Evolutionary conservation across 208 protist species (phyloP).

Genomic region (Trypanosomatidae sp.): DNA sequence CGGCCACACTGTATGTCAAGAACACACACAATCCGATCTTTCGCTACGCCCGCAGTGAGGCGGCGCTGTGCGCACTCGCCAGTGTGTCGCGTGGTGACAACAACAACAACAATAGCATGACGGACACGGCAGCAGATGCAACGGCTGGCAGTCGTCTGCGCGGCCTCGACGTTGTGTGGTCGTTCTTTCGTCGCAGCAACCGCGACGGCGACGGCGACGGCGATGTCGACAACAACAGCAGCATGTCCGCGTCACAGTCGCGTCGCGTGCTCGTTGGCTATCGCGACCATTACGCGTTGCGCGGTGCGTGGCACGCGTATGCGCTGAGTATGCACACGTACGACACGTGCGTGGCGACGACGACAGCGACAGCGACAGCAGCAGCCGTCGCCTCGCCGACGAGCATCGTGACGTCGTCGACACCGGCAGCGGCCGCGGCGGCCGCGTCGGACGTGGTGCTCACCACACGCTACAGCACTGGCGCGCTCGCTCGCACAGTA

Average conservation of each 20-base stretch:
- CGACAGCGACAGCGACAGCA: too few relatives aligned
- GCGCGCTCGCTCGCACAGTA: too few relatives aligned
- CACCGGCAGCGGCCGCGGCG: too few relatives aligned
- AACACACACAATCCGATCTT: constrained; percentile 33
- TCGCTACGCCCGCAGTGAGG: not conserved
- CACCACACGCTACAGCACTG: too few relatives aligned
- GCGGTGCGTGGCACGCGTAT: constrained; percentile 9
- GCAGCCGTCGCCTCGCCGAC: too few relatives aligned
- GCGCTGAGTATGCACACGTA: constrained; percentile 9
- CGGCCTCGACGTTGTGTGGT: constrained; percentile 3
- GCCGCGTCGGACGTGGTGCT: too few relatives aligned
- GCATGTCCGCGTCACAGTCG: not conserved
- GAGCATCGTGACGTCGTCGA: too few relatives aligned
- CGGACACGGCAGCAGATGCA: not conserved
- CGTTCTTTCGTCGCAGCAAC: constrained; percentile 1
- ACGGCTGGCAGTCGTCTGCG: not conserved
- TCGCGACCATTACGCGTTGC: constrained; percentile 7
- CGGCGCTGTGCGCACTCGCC: not conserved
- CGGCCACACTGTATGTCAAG: constrained; percentile 33
- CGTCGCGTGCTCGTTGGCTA: constrained; percentile 16
- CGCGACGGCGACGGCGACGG: not conserved
- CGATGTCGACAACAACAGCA: not conserved
- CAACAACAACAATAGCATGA: not conserved
- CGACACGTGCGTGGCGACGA: constrained; percentile 8
- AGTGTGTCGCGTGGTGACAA: not conserved